Evolutionary conservation across 2,329 filamentous ascomycete species (phyloP), one percentile per base, ranked within the genome.

Genomic region (Diaporthe ampelina): DNA sequence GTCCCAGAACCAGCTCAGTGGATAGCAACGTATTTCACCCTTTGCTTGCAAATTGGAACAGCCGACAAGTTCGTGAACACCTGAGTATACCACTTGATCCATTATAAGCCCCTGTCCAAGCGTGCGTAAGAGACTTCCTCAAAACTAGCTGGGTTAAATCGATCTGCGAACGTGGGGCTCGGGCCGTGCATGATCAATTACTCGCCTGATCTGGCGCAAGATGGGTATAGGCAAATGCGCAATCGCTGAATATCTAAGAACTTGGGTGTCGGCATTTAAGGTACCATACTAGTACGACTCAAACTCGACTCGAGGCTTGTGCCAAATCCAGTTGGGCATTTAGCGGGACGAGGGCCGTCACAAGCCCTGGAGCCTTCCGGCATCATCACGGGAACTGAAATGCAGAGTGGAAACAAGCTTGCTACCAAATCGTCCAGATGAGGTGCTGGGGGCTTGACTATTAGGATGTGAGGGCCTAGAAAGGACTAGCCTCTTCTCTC

Each of bases 261-360:
- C 45, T 54, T 68, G 15, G 32, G 4, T 29, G n/a, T 35, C 45
- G 35, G 29, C 19, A 29, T 54, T 54, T 19, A 10, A 40, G 8
- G n/a, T 13, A 54, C n/a, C 15, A 15, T 52, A 3, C 10, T 10
- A 15, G 21, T 21, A 11, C 8, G n/a, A 6, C n/a, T 4, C 45
- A 68, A 13, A 24, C 21, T 32, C 8, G 9, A 26, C 21, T 11
- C 17, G 29, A 68, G 32, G 48, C 21, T 29, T 40, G 32, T 15
- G n/a, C 48, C 32, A 48, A 54, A 40, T 19, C 13, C 32, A 40
- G 48, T 15, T 17, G 48, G 48, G 4, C 4, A 40, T 35, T 32
- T 40, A 40, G 40, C 45, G 63, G 63, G 48, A 68, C 17, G 32
- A 54, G 63, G 48, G 63, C 48, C 48, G 48, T 29, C 48, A n/a